Evolutionary conservation across 352 stramenopile genomes (phyloP).

Genomic region (Phytophthora podocarpi): DNA sequence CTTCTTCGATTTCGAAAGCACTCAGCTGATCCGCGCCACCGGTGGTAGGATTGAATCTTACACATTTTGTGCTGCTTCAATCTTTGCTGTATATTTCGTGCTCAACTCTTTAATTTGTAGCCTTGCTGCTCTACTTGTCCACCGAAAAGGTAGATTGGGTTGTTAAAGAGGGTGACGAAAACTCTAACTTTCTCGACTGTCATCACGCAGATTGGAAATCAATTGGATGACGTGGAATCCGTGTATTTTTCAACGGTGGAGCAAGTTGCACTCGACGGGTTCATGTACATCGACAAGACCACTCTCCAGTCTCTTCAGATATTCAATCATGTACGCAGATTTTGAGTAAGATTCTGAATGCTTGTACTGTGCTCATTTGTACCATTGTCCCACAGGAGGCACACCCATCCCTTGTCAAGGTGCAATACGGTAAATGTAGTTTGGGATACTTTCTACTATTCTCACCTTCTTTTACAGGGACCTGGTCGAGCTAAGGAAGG

Average conservation of each 20-base stretch:
- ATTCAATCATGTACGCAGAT: conserved; percentile 66
- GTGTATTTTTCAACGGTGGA: conserved; percentile 69
- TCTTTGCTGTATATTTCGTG: background rate
- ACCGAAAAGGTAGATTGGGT: conserved; percentile 61
- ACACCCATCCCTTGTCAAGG: conserved; percentile 81
- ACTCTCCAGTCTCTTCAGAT: conserved; percentile 83
- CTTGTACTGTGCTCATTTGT: conserved; percentile 8
- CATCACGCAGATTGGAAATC: conserved; percentile 74
- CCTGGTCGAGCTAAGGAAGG: conserved; percentile 83
- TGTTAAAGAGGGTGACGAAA: background rate
- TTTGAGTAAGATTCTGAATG: background rate
- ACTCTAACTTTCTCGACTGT: conserved; percentile 3
- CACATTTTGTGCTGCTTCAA: background rate
- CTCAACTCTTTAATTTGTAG: conserved; percentile 43
- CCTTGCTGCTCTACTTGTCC: conserved; percentile 66
- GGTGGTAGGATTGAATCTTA: conserved; percentile 70
- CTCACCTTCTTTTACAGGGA: conserved; percentile 37
- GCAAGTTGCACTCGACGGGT: conserved; percentile 68
- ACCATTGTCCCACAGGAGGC: conserved; percentile 52
- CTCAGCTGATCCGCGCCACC: conserved; percentile 72
- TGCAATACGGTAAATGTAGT: conserved; percentile 15
- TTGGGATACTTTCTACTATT: background rate
- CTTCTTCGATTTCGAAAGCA: conserved; percentile 84
- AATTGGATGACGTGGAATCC: conserved; percentile 62
- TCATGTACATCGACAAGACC: conserved; percentile 82